Evolutionary conservation across 352 stramenopile genomes (phyloP).

Genomic region (Globisporangium recalcitrans): DNA sequence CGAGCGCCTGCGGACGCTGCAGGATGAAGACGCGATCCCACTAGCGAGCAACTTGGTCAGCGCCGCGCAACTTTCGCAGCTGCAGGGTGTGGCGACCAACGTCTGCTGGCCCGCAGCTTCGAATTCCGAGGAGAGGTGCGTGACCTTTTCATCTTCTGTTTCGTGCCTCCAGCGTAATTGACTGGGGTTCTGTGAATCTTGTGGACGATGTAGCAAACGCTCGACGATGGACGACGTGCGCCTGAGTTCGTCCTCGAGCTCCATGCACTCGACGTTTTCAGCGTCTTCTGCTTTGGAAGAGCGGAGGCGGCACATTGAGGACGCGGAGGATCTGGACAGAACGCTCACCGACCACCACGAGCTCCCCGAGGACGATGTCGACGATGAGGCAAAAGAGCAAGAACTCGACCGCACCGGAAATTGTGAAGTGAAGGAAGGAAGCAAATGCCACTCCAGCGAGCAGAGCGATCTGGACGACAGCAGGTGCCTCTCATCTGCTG

Average conservation of each 20-base stretch:
- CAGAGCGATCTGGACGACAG: not conserved
- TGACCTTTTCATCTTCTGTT: not conserved
- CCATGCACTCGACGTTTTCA: constrained; percentile 15
- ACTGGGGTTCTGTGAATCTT: not conserved
- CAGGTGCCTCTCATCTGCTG: not conserved
- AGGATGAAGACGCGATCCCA: constrained; percentile 6
- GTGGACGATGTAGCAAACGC: constrained; percentile 6
- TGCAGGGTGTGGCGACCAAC: not conserved
- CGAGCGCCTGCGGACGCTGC: constrained; percentile 13
- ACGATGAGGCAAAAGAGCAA: too few relatives aligned
- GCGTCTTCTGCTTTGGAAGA: constrained; percentile 7
- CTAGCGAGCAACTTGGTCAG: constrained; percentile 1
- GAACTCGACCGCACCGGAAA: too few relatives aligned
- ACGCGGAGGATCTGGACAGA: constrained; percentile 3
- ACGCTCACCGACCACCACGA: constrained; percentile 5
- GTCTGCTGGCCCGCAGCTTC: constrained; percentile 25
- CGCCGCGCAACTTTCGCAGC: not conserved
- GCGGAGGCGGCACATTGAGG: not conserved
- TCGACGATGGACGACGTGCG: constrained; percentile 18
- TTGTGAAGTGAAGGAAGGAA: too few relatives aligned
- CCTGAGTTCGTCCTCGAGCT: constrained; percentile 20
- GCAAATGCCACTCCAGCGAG: not conserved
- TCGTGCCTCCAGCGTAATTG: not conserved
- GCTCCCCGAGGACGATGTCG: not conserved
- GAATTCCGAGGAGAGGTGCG: constrained; percentile 18